Evolutionary conservation across 306 rosid genomes (phyloP), one percentile per base, ranked within the genome.

Genomic region (Arachis stenosperma): DNA sequence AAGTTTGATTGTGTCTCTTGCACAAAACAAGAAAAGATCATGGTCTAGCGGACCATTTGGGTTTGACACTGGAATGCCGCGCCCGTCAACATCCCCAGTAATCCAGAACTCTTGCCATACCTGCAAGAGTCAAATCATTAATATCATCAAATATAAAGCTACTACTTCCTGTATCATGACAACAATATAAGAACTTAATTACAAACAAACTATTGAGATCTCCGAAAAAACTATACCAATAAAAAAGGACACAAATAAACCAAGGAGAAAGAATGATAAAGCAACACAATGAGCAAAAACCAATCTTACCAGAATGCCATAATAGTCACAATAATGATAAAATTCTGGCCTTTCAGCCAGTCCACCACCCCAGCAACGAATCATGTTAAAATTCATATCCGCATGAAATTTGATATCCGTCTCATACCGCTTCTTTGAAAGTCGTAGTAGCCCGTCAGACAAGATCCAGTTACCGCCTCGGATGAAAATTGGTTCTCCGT

Each of bases 21-120:
- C 98, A 82, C 97, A 88, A 58, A 91, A 76, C 89, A 93, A 10
- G 83, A 93, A 93, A 79, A 93, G 97, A 71, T 82, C 94, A 81
- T 93, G 98, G 77, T 93, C 98, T 36, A 86, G 82, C 39, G 98
- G 98, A 73, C 97, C 98, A 2, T 89, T 39, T 51, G 94, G 96
- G 78, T 93, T 91, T 2, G 97, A 93, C 48, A 81, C 77, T 0
- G 98, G 97, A 27, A 7, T 65, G 74, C 98, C 98, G 0, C 97
- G 97, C 47, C 97, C 97, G 51, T 91, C 98, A 12, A 81, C 87
- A 55, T 93, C 98, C 65, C 98, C 97, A 11, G 98, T 93, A 77
- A 93, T 93, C 96, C 96, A 93, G 87, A 93, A 93, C 77, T 93
- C 98, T 84, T 93, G 96, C 97, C 98, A 93, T 57, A 93, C 98